Percentiles rank a stretch among this genome's conserved stretches.
These are phyloP conservation scores for Hydnum rufescens DNA, from an alignment of 768 basidiomycete genomes.

Conservation along the genomic window DNA sequence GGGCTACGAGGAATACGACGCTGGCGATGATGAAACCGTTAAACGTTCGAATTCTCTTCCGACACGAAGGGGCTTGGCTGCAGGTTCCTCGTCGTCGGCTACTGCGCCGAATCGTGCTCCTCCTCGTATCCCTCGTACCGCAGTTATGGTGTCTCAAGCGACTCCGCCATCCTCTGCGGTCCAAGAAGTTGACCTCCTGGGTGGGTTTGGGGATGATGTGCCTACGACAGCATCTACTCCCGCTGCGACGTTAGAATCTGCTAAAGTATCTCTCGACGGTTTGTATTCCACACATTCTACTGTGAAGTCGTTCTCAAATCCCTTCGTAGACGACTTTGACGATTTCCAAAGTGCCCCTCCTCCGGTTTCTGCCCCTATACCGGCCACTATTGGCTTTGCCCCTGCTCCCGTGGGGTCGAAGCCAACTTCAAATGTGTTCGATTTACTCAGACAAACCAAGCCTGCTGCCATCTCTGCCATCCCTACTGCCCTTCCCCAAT, in stretches of 20 bases:
- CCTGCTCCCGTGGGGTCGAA: no score
- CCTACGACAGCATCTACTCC: slow-evolving; percentile 8
- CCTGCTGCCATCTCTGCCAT: slow-evolving; percentile 2
- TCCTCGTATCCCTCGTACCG: neutral
- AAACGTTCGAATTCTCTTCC: slow-evolving; percentile 22
- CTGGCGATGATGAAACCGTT: slow-evolving; percentile 54
- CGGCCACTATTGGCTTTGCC: slow-evolving; percentile 3
- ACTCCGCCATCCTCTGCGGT: neutral
- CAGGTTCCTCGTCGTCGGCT: neutral
- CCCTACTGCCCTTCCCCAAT: neutral
- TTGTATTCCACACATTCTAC: neutral
- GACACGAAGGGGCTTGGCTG: slow-evolving; percentile 9
- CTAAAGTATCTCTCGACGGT: slow-evolving; percentile 14
- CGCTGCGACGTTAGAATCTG: neutral
- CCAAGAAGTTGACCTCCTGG: slow-evolving; percentile 51
- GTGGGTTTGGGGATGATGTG: slow-evolving; percentile 49
- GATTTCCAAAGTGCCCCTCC: slow-evolving; percentile 65
- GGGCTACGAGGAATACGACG: slow-evolving; percentile 87
- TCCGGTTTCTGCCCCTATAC: slow-evolving; percentile 15
- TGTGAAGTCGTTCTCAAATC: slow-evolving; percentile 18
- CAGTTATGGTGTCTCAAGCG: neutral
- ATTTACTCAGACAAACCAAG: slow-evolving; percentile 10
- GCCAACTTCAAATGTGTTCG: slow-evolving; percentile 21
- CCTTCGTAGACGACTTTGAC: slow-evolving; percentile 56
- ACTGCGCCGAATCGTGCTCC: neutral